phyloP scores from a whole-genome alignment of 352 stramenopile genomes.

The Chrysophaeum taylorii region DNA sequence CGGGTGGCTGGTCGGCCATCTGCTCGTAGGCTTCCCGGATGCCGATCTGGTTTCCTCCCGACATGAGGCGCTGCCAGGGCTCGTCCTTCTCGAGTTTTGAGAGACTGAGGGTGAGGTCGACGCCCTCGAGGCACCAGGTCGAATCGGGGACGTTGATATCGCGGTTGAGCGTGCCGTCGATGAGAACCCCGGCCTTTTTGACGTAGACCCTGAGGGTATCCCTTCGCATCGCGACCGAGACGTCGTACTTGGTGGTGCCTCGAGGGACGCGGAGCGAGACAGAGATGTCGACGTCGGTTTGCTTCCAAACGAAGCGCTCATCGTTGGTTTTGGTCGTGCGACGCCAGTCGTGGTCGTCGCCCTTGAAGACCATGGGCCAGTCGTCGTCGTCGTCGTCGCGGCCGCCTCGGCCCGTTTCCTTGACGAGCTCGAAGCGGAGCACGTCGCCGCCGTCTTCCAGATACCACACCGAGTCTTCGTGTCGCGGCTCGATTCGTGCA shows the following conservation, averaged over 20 bases:
- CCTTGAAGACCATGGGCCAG: slow-evolving; percentile 1
- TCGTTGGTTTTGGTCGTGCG: neutral
- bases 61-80: neutral
- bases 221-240: neutral
- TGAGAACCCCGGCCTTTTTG: neutral
- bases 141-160: neutral
- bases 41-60: neutral
- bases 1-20: neutral
- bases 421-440: neutral
- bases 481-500: neutral
- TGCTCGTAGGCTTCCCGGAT: neutral
- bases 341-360: neutral
- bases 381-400: neutral
- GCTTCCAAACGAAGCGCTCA: neutral
- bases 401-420: neutral
- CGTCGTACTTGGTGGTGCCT: neutral
- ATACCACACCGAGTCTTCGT: neutral
- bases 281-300: neutral
- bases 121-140: neutral
- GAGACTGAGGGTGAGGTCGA: neutral
- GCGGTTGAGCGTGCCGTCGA: neutral
- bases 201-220: neutral
- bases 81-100: neutral
- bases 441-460: neutral
- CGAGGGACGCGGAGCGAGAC: neutral